Evolutionary conservation across 805 yeast genomes (phyloP).

Genomic region (Myxozyma sirexii): DNA sequence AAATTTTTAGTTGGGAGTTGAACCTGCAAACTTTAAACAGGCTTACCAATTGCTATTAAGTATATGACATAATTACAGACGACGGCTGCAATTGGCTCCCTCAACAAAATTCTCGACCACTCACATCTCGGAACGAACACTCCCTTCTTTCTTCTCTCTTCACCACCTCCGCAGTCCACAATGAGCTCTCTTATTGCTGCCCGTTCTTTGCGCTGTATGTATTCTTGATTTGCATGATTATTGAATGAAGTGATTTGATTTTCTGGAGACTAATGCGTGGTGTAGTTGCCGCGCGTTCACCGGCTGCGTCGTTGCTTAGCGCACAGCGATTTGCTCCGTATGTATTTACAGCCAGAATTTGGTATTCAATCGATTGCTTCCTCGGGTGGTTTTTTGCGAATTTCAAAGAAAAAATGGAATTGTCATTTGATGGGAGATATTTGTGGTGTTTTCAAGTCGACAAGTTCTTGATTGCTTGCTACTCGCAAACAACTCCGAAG

Average conservation of each 20-base stretch:
- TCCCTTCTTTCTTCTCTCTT: not conserved
- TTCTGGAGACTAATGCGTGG: no score
- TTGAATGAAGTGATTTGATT: not conserved
- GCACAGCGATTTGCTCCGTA: slow-evolving; percentile 32
- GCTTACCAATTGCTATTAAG: not conserved
- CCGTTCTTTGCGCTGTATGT: slow-evolving; percentile 31
- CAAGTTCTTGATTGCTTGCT: not conserved
- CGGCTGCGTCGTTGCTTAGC: slow-evolving; percentile 27
- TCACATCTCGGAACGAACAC: not conserved
- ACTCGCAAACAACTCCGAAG: not conserved
- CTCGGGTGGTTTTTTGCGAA: not conserved
- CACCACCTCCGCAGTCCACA: slow-evolving; percentile 9
- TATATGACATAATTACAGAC: not conserved
- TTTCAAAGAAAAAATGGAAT: not conserved
- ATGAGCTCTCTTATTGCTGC: slow-evolving; percentile 30
- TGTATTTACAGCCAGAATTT: slow-evolving; percentile 1
- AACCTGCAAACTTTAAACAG: not conserved
- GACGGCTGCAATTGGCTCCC: slow-evolving; percentile 5
- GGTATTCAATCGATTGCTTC: not conserved
- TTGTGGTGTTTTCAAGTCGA: not conserved
- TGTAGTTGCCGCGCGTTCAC: slow-evolving; percentile 26
- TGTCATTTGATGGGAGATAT: not conserved
- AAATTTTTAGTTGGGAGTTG: slow-evolving; percentile 17
- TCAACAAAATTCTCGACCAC: slow-evolving; percentile 6
- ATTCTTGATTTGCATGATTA: not conserved